A percentile compares a stretch with the other conserved stretches of the same genome.
These are phyloP conservation scores for Kluyveromyces starmeri DNA, from an alignment of 805 yeast species.

Conservation along the genomic window DNA sequence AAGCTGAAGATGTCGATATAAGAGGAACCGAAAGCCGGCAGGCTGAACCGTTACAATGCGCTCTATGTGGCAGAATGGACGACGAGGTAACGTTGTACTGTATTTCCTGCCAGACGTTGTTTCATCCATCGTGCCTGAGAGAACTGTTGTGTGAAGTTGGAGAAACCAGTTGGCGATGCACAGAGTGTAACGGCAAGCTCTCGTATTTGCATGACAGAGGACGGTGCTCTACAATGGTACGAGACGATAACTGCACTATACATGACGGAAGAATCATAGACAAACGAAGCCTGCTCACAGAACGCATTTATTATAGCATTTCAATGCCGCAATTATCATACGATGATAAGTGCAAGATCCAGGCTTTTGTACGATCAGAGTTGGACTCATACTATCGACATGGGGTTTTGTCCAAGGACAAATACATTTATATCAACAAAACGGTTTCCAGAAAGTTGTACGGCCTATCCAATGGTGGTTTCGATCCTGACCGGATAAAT, in stretches of 20 bases:
- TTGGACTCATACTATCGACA: constrained; percentile 41
- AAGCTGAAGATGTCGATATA: constrained; percentile 7
- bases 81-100: constrained; percentile 10
- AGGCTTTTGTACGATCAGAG: constrained; percentile 44
- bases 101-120: constrained; percentile 11
- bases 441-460: constrained; percentile 54
- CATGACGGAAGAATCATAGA: constrained; percentile 9
- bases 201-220: not conserved
- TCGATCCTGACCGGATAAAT: constrained; percentile 9
- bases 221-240: too few species aligned
- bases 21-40: not conserved
- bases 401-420: constrained; percentile 27
- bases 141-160: constrained; percentile 17
- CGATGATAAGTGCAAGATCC: constrained; percentile 48
- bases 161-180: constrained; percentile 5
- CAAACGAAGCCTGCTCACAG: constrained; percentile 4
- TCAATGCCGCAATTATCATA: not conserved
- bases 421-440: constrained; percentile 55
- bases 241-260: constrained; percentile 4
- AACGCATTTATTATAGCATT: constrained; percentile 1
- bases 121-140: constrained; percentile 21
- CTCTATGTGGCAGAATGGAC: constrained; percentile 16
- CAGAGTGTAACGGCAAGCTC: constrained; percentile 1
- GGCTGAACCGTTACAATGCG: constrained; percentile 10
- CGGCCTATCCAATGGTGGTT: constrained; percentile 22